Percentiles rank a stretch among this genome's conserved stretches.
Evolutionary conservation across 768 basidiomycete genomes (phyloP).

Genomic region (Cystofilobasidium macerans): DNA sequence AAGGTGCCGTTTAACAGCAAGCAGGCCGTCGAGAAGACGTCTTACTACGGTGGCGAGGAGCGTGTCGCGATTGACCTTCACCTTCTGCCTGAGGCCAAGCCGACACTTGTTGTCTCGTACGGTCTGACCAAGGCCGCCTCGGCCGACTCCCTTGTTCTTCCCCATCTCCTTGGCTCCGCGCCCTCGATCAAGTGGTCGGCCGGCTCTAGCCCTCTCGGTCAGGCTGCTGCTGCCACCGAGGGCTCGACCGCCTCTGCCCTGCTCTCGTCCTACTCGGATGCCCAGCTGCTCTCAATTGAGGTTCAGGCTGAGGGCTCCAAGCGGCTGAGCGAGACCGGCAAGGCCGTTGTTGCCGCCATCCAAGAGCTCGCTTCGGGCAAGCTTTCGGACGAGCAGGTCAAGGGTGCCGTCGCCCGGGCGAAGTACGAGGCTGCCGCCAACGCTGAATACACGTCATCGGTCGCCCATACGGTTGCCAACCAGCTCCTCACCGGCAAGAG

Average conservation of each 20-base stretch:
- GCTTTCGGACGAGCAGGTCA: constrained; percentile 59
- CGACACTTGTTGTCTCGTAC: constrained; percentile 79
- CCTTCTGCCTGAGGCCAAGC: constrained; percentile 47
- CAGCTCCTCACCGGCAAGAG: constrained; percentile 56
- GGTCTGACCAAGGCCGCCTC: constrained; percentile 50
- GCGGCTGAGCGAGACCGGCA: constrained; percentile 56
- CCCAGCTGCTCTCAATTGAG: constrained; percentile 70
- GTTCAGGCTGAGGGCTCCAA: constrained; percentile 59
- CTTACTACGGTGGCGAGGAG: constrained; percentile 77
- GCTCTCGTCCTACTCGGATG: constrained; percentile 82
- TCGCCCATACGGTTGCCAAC: constrained; percentile 49
- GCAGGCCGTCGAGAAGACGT: constrained; percentile 39
- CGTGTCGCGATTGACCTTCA: constrained; percentile 49
- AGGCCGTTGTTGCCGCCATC: constrained; percentile 48
- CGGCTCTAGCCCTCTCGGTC: constrained; percentile 57
- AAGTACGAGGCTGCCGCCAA: constrained; percentile 68
- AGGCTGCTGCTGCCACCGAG: constrained; percentile 44
- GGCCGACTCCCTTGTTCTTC: constrained; percentile 56
- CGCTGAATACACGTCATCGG: constrained; percentile 58
- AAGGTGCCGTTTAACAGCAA: neutral
- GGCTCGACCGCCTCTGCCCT: constrained; percentile 57
- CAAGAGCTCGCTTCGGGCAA: constrained; percentile 48
- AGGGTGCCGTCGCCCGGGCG: constrained; percentile 73
- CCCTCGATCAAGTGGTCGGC: constrained; percentile 79
- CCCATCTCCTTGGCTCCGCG: constrained; percentile 49